Conservation (phyloP, 1,284 basidiomycete species). For the Rhizoctonia solani region DNA sequence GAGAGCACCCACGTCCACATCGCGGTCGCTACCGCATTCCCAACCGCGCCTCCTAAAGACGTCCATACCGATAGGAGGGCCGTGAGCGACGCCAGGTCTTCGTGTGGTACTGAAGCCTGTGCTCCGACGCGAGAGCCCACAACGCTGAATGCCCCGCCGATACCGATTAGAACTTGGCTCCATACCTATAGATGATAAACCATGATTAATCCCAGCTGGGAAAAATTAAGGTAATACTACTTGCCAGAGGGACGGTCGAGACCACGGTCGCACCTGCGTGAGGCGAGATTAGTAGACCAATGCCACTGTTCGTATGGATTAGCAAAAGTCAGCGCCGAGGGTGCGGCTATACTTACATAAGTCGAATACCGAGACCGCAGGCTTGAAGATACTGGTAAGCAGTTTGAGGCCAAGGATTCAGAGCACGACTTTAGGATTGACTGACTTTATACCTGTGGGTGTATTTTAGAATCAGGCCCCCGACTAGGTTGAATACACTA, state of each 20-base stretch:
- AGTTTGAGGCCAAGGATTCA: not conserved
- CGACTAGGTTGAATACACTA: slow-evolving; percentile 48
- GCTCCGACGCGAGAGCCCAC: slow-evolving; percentile 72
- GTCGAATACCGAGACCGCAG: not conserved
- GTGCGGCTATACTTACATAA: not conserved
- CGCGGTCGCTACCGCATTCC: slow-evolving; percentile 57
- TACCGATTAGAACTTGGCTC: slow-evolving; percentile 70
- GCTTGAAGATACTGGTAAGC: not conserved
- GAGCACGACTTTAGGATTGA: not conserved
- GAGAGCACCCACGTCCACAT: slow-evolving; percentile 35
- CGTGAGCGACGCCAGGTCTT: slow-evolving; percentile 79
- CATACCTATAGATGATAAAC: slow-evolving; percentile 42
- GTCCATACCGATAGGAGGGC: slow-evolving; percentile 81
- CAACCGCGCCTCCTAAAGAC: slow-evolving; percentile 75
- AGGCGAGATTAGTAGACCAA: not conserved
- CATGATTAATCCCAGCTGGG: slow-evolving; percentile 54
- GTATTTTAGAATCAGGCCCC: slow-evolving; percentile 48
- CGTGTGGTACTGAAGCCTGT: slow-evolving; percentile 76
- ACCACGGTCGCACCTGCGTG: not conserved
- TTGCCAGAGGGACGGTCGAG: not conserved
- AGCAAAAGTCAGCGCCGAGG: not conserved
- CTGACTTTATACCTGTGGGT: slow-evolving; percentile 53
- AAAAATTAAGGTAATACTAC: not conserved
- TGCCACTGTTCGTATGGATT: not conserved
- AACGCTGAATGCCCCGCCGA: slow-evolving; percentile 78